Percentiles rank a stretch among this genome's conserved stretches.
Conservation (phyloP, 768 basidiomycete species). For the Dioszegia hungarica region DNA sequence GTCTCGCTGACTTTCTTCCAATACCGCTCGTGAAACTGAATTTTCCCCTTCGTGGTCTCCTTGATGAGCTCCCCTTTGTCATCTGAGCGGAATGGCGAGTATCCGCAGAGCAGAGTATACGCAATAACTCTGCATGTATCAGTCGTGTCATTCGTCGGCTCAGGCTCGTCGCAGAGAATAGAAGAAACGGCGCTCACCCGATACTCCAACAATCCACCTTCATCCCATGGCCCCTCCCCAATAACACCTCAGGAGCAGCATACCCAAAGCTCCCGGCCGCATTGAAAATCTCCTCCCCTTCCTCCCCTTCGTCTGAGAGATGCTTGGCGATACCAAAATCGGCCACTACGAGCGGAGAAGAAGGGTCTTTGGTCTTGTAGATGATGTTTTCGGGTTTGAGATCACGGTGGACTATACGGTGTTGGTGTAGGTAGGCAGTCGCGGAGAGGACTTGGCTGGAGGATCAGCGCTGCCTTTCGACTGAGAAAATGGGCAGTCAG, state of each 20-base stretch:
- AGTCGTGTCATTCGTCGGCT: background rate
- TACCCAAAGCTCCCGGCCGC: conserved; percentile 64
- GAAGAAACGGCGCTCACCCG: conserved; percentile 59
- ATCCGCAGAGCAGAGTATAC: conserved; percentile 90
- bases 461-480: background rate
- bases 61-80: conserved; percentile 67
- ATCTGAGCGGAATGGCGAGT: conserved; percentile 86
- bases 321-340: conserved; percentile 80
- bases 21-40: conserved; percentile 88
- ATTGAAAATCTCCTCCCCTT: conserved; percentile 33
- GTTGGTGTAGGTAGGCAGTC: conserved; percentile 80
- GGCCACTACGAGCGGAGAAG: conserved; percentile 87
- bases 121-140: conserved; percentile 69
- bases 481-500: background rate
- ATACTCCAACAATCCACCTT: conserved; percentile 91
- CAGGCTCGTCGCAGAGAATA: background rate
- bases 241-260: conserved; percentile 66
- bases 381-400: conserved; percentile 97
- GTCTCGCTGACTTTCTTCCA: conserved; percentile 83
- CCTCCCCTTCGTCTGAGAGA: conserved; percentile 20
- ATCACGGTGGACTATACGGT: conserved; percentile 94
- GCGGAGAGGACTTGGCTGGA: conserved; percentile 73
- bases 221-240: conserved; percentile 78
- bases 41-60: conserved; percentile 77
- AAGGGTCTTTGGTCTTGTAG: conserved; percentile 68